These are phyloP conservation scores for Jamesozyma gamospora DNA, from an alignment of 805 yeast species.

Conservation along the genomic window DNA sequence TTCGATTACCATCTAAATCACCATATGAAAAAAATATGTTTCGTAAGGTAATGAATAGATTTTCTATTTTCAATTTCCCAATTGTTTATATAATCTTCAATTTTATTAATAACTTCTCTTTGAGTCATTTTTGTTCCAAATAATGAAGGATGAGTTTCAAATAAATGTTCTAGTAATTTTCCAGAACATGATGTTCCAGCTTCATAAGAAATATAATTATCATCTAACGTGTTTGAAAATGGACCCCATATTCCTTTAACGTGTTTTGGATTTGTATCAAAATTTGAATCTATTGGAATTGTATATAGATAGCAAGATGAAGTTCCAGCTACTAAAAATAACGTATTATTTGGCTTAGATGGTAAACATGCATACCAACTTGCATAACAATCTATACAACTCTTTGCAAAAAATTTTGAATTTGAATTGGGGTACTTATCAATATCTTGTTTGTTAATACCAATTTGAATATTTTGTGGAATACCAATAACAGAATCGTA, in stretches of 20 bases:
- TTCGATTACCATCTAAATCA: conserved; percentile 48
- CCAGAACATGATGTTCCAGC: conserved; percentile 57
- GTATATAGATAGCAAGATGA: conserved; percentile 45
- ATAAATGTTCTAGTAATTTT: conserved; percentile 38
- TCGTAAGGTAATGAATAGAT: conserved; percentile 25
- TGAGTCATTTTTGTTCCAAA: background rate
- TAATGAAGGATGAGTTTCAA: conserved; percentile 34
- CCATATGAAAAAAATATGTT: conserved; percentile 40
- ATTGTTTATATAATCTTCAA: conserved; percentile 16
- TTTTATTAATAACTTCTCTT: conserved; percentile 10
- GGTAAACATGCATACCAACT: conserved; percentile 39
- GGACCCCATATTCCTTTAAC: conserved; percentile 56
- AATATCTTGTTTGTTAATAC: conserved; percentile 3
- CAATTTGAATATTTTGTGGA: conserved; percentile 20
- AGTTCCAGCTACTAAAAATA: conserved; percentile 52
- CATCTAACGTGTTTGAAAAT: conserved; percentile 31
- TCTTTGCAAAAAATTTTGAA: conserved; percentile 29
- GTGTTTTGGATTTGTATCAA: background rate
- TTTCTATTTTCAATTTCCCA: conserved; percentile 9
- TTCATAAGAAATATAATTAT: conserved; percentile 32
- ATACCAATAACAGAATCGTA: conserved; percentile 15
- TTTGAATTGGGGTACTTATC: conserved; percentile 4
- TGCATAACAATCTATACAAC: conserved; percentile 53
- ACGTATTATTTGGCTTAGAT: conserved; percentile 12
- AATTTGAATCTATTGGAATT: conserved; percentile 6